Evolutionary conservation across 176 grass and related monocot species (phyloP).

Genomic region (Avena sativa): DNA sequence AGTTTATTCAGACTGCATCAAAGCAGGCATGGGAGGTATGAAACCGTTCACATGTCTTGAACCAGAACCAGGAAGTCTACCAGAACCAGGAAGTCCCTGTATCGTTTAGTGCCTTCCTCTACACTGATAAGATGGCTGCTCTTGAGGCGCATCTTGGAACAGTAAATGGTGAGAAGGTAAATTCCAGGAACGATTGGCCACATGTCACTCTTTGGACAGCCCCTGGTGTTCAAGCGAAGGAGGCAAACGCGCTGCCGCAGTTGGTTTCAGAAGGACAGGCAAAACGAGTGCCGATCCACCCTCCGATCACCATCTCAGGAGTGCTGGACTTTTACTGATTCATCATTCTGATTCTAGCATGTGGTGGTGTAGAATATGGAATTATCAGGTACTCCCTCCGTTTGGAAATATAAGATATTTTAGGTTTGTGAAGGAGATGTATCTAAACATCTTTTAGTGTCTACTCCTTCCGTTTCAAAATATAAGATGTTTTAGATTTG

Average conservation of each 20-base stretch:
- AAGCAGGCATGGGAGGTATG: conserved; percentile 94
- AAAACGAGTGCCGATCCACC: conserved; percentile 60
- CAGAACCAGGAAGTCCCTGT: conserved; percentile 75
- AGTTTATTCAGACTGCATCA: conserved; percentile 87
- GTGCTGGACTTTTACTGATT: conserved; percentile 80
- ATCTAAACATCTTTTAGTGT: no score
- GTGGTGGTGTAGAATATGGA: background rate
- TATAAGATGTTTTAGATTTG: no score
- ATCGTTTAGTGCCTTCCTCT: conserved; percentile 61
- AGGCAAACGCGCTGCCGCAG: conserved; percentile 70
- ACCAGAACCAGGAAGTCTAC: conserved; percentile 66
- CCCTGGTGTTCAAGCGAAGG: conserved; percentile 64
- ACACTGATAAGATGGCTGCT: conserved; percentile 73
- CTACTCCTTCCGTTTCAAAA: no score
- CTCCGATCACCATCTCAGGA: conserved; percentile 56
- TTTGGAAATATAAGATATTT: no score
- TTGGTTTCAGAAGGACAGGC: conserved; percentile 69
- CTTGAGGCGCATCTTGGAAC: conserved; percentile 65
- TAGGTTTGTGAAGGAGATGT: no score
- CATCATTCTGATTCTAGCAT: background rate
- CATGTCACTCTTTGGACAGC: conserved; percentile 88
- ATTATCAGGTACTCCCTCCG: background rate
- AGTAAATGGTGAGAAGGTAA: conserved; percentile 70
- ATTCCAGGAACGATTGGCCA: conserved; percentile 83
- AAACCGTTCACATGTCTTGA: background rate